phyloP scores from a whole-genome alignment of 371 early-diverging fungal genomes.

The Mortierella sp. region DNA sequence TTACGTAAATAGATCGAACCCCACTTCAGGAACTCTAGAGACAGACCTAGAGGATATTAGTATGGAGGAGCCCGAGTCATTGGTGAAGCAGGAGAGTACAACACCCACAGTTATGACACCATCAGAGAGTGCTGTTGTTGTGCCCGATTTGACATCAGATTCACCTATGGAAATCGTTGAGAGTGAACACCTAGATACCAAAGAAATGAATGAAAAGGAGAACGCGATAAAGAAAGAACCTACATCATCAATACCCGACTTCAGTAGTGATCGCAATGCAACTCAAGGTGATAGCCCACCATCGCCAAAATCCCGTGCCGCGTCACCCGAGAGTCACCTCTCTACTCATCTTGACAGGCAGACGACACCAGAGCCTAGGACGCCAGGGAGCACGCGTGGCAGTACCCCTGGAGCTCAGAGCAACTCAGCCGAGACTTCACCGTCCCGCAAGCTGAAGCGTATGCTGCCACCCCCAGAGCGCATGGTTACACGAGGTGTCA shows the following conservation, averaged over 20 bases:
- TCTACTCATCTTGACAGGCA: conserved; percentile 27
- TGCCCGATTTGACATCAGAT: conserved; percentile 48
- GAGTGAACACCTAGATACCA: conserved; percentile 9
- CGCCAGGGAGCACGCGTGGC: conserved; percentile 51
- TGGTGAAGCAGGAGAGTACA: conserved; percentile 44
- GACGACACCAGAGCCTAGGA: conserved; percentile 52
- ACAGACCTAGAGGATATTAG: conserved; percentile 23
- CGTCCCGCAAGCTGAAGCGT: conserved; percentile 57
- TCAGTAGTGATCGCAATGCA: conserved; percentile 1
- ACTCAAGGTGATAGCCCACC: conserved; percentile 29
- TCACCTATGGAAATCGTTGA: conserved; percentile 42
- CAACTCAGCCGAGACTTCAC: conserved; percentile 53
- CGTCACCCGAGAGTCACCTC: conserved; percentile 22
- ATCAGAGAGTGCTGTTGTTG: conserved; percentile 49
- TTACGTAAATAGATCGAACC: conserved; percentile 24
- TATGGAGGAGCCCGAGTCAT: conserved; percentile 29
- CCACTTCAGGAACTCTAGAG: conserved; percentile 26
- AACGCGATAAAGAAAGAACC: conserved; percentile 39
- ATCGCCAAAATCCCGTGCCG: conserved; percentile 42
- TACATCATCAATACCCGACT: conserved; percentile 39
- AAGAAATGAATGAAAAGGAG: conserved; percentile 27
- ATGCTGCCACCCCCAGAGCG: conserved; percentile 73
- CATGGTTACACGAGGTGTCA: conserved; percentile 81
- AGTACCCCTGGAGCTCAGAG: conserved; percentile 40
- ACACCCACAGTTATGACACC: conserved; percentile 53